Conservation (phyloP, 2,329 filamentous ascomycete species). For the Cercospora zeae-maydis region DNA sequence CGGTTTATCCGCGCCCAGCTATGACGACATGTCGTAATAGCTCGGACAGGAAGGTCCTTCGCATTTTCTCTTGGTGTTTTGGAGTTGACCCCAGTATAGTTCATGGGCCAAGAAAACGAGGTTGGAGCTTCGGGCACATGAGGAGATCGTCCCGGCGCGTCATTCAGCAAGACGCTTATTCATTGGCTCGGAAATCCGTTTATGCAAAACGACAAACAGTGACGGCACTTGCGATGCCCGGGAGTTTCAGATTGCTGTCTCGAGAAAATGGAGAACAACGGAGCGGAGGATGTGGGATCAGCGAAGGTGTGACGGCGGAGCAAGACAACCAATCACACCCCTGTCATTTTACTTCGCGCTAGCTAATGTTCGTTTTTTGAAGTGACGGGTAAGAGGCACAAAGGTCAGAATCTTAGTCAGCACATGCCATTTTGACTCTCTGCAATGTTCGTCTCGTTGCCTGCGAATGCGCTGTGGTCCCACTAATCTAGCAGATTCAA, state of each 20-base stretch:
- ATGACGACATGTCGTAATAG: neutral
- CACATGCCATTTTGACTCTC: neutral
- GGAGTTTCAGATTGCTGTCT: neutral
- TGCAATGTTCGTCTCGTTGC: neutral
- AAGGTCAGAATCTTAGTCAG: neutral
- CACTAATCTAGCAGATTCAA: neutral
- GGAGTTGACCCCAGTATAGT: neutral
- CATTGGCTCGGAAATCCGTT: no score
- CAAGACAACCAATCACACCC: neutral
- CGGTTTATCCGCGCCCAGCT: neutral
- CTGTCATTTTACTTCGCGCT: neutral
- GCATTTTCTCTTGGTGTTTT: neutral
- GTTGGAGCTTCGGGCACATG: neutral
- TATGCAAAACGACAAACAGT: no score
- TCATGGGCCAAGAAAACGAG: neutral
- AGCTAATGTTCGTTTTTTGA: neutral
- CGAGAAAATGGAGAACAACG: neutral
- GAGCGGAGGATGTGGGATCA: neutral
- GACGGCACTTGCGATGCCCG: neutral
- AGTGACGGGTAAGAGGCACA: neutral
- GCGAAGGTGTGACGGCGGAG: neutral
- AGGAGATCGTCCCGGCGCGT: neutral
- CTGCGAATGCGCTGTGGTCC: neutral
- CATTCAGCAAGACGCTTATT: neutral
- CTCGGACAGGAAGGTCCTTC: neutral